These are phyloP conservation scores for Pseudoturritis turrita DNA, from an alignment of 345 rosid species.

Conservation along the genomic window DNA sequence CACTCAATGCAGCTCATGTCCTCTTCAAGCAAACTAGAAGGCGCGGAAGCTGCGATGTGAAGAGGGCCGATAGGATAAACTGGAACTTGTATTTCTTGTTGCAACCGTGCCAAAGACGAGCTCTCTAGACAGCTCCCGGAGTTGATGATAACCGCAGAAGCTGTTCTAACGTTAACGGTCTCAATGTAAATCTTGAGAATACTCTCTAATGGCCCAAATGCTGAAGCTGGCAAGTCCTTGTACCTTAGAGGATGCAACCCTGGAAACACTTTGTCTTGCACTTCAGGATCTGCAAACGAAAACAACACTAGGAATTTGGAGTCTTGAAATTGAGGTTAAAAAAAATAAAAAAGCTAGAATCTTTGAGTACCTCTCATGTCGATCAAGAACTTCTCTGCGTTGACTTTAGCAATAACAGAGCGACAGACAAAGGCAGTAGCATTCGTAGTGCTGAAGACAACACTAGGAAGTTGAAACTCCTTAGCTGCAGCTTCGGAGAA, in stretches of 20 bases:
- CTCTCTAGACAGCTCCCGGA: conserved; percentile 27
- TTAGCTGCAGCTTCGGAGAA: conserved; percentile 36
- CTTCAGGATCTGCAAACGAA: conserved; percentile 3
- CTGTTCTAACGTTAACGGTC: conserved; percentile 15
- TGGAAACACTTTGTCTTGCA: conserved; percentile 17
- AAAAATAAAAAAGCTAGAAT: neutral
- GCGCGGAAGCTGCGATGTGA: conserved; percentile 22
- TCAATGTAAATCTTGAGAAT: conserved; percentile 16
- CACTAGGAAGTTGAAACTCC: conserved; percentile 33
- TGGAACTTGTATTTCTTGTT: conserved; percentile 21
- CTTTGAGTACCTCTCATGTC: conserved; percentile 24
- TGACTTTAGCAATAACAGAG: conserved; percentile 6
- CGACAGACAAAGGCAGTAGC: conserved; percentile 34
- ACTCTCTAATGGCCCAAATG: conserved; percentile 22
- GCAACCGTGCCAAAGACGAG: conserved; percentile 21
- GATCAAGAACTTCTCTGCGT: conserved; percentile 11
- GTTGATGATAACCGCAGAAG: conserved; percentile 31
- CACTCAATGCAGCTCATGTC: conserved; percentile 45
- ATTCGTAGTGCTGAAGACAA: conserved; percentile 28
- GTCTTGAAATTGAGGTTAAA: neutral
- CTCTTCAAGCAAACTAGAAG: conserved; percentile 36
- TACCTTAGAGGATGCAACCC: conserved; percentile 32
- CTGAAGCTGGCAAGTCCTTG: conserved; percentile 32
- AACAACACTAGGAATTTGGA: neutral
- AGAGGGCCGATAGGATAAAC: conserved; percentile 35